Evolutionary conservation across 345 rosid genomes (phyloP).

Genomic region (Schrenkiella parvula): DNA sequence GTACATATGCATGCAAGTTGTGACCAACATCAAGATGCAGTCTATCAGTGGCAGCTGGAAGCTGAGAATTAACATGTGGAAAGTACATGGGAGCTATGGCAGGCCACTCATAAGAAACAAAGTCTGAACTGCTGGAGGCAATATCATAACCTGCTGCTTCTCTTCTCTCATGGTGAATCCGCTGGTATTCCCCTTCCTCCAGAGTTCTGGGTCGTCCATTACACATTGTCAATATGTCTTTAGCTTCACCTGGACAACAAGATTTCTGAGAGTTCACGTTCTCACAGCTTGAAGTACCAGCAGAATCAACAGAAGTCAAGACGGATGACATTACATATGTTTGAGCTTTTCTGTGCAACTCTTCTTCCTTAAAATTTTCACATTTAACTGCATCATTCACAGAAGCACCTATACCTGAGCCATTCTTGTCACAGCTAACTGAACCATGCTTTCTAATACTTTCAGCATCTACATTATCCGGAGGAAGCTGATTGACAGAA

Average conservation of each 20-base stretch:
- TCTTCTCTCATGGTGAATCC: constrained; percentile 38
- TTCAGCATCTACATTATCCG: constrained; percentile 31
- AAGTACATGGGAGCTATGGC: constrained; percentile 66
- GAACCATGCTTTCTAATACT: constrained; percentile 33
- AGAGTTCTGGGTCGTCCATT: constrained; percentile 31
- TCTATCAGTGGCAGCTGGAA: constrained; percentile 87
- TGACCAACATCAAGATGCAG: constrained; percentile 92
- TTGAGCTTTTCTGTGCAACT: constrained; percentile 27
- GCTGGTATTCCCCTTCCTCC: constrained; percentile 38
- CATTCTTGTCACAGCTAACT: constrained; percentile 30
- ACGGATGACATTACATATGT: constrained; percentile 28
- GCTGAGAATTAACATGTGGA: constrained; percentile 65
- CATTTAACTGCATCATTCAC: constrained; percentile 24
- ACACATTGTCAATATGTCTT: constrained; percentile 29
- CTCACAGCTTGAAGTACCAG: constrained; percentile 29
- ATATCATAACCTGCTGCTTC: constrained; percentile 33
- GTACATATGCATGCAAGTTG: constrained; percentile 70
- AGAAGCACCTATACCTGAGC: constrained; percentile 16
- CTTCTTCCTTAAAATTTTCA: constrained; percentile 31
- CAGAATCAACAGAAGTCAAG: constrained; percentile 29
- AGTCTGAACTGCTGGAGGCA: constrained; percentile 45
- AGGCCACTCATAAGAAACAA: constrained; percentile 87
- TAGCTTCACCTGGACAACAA: constrained; percentile 28
- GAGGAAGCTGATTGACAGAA: constrained; percentile 38
- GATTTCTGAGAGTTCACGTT: constrained; percentile 31